phyloP scores from a whole-genome alignment of 2,329 filamentous ascomycete genomes.

The Byssochlamys sp. region DNA sequence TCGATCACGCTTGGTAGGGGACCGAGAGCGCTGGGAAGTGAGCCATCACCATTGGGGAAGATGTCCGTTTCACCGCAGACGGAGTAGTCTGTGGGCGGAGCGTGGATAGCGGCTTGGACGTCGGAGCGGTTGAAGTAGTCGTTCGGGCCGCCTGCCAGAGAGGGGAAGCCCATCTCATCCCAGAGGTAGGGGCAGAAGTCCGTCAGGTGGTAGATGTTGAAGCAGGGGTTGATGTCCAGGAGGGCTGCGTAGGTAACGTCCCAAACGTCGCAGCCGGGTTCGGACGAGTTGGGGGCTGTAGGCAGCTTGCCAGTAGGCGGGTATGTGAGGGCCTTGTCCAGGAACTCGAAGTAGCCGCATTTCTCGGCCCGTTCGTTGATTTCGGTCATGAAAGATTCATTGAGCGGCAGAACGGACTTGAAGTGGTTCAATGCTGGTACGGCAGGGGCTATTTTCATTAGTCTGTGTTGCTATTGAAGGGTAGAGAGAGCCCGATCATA shows the following conservation, averaged over 20 bases:
- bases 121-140: slow-evolving; percentile 63
- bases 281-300: slow-evolving; percentile 35
- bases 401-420: slow-evolving; percentile 32
- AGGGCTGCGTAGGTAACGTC: slow-evolving; percentile 47
- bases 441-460: slow-evolving; percentile 19
- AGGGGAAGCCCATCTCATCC: slow-evolving; percentile 60
- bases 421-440: slow-evolving; percentile 35
- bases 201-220: slow-evolving; percentile 63
- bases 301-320: slow-evolving; percentile 57
- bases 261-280: slow-evolving; percentile 49
- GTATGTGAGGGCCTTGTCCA: slow-evolving; percentile 47
- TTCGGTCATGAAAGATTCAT: slow-evolving; percentile 29
- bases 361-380: slow-evolving; percentile 30
- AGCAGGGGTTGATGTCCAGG: slow-evolving; percentile 60
- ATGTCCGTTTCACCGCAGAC: slow-evolving; percentile 28
- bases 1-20: slow-evolving; percentile 60
- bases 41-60: slow-evolving; percentile 43
- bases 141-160: slow-evolving; percentile 50
- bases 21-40: slow-evolving; percentile 21
- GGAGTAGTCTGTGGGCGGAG: slow-evolving; percentile 37
- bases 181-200: slow-evolving; percentile 61
- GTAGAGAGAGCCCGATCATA: slow-evolving; percentile 8
- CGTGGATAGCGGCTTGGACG: slow-evolving; percentile 59
- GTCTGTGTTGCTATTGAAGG: not conserved
- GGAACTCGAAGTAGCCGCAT: slow-evolving; percentile 37